Base-by-base conservation (phyloP, 495 filamentous ascomycete species). In the Peziza echinospora region DNA sequence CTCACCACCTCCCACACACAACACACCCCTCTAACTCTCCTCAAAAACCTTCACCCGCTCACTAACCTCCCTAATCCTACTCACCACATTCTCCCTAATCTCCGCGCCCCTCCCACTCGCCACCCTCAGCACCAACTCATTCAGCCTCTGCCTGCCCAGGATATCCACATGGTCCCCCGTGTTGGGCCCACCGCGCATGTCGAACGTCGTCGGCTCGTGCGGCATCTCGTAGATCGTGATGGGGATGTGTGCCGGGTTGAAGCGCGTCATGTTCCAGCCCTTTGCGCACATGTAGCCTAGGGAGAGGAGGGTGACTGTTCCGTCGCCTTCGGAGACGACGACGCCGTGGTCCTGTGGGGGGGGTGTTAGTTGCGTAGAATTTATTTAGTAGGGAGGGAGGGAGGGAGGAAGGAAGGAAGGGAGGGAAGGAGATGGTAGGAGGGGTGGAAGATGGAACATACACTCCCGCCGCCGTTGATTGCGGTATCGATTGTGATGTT, bases 111-210 rank as follows among this genome's bases (percentile, higher is more conserved):
- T 77, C 0, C 89, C 89, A n/a, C 82, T 84, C 0, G 82, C 89
- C 11, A 97, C 80, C 23, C 79, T 70, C 46, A 97, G 64, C 39
- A 97, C 80, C 19, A 93, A 64, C 60, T 96, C 91, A 54, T 94
- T 97, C 8, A 97, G 71, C 5, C 74, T 84, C 50, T 82, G 72
- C 4, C 89, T 68, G 10, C 89, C 89, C 16, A 97, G 67, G 47
- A 97, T 96, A 60, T 97, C 89, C 26, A 97, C 89, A 56, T 97
- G 89, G 62, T 97, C 89, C 1, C 84, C 85, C 26, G 89, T 96
- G 55, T 93, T 96, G 10, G 87, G 89, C 0, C 89, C 89, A 39
- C 89, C 89, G 10, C 89, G 67, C 0, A 91, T 84, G 49, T 76
- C 82, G 62, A 94, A 96, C 21, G 83, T 65, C 48, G 93, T 85